A percentile compares a stretch with the other conserved stretches of the same genome.
Evolutionary conservation across 2,329 filamentous ascomycete genomes (phyloP).

Genomic region (Aciculosporium take): DNA sequence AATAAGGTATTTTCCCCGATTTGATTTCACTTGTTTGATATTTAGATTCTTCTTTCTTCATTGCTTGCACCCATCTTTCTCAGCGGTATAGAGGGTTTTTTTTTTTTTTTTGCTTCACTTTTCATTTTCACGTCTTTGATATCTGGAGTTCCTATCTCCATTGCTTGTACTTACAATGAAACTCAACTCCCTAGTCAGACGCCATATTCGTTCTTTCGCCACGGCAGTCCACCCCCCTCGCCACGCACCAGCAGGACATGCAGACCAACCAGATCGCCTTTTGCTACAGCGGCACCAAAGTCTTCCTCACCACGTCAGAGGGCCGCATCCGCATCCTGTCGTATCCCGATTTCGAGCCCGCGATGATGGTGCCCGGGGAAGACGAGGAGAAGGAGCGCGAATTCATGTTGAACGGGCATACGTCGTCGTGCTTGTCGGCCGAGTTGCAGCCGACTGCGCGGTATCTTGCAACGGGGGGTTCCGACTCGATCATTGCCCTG

Average conservation of each 20-base stretch:
- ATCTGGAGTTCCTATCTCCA: too few relatives aligned
- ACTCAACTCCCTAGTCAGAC: slow-evolving; percentile 34
- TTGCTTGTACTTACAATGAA: too few relatives aligned
- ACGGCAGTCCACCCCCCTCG: slow-evolving; percentile 37
- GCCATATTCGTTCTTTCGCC: slow-evolving; percentile 49
- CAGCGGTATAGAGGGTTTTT: too few relatives aligned
- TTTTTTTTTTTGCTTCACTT: neutral
- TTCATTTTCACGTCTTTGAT: neutral
- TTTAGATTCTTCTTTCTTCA: too few relatives aligned
- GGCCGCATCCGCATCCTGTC: slow-evolving; percentile 57
- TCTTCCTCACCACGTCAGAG: slow-evolving; percentile 57
- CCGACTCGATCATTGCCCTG: slow-evolving; percentile 59
- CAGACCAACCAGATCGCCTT: slow-evolving; percentile 63
- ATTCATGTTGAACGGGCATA: slow-evolving; percentile 57
- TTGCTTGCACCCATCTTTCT: too few relatives aligned
- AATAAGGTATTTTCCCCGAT: slow-evolving; percentile 61
- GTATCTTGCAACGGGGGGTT: slow-evolving; percentile 60
- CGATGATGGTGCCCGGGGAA: slow-evolving; percentile 33
- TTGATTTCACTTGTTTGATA: too few relatives aligned
- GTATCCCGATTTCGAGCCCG: slow-evolving; percentile 48
- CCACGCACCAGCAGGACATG: slow-evolving; percentile 44
- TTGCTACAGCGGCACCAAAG: slow-evolving; percentile 55
- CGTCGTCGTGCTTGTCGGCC: slow-evolving; percentile 53
- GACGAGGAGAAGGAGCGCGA: slow-evolving; percentile 23
- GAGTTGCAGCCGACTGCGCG: slow-evolving; percentile 57